Conservation (phyloP, 495 filamentous ascomycete genomes). For the Neurospora sp. region DNA sequence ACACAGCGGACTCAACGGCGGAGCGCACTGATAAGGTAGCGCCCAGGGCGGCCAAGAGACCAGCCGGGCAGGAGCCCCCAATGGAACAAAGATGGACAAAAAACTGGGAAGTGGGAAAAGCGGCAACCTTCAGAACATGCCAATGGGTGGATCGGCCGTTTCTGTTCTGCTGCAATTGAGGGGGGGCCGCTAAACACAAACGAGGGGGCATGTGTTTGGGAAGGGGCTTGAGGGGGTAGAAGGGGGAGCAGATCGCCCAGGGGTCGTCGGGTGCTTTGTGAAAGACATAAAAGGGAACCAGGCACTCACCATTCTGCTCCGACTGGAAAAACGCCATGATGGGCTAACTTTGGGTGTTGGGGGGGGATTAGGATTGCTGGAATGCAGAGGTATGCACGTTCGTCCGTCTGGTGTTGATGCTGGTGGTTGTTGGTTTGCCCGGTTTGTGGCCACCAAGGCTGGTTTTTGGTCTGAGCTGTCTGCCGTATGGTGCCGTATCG, state of each 20-base stretch:
- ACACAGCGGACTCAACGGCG: conserved; percentile 32
- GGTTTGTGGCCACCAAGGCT: conserved; percentile 1
- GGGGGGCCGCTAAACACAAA: conserved; percentile 2
- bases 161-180: conserved; percentile 9
- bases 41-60: background rate
- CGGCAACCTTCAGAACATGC: conserved; percentile 10
- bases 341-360: conserved; percentile 5
- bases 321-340: conserved; percentile 22
- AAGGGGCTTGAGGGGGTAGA: background rate
- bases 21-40: conserved; percentile 21
- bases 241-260: conserved; percentile 2
- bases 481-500: conserved; percentile 2
- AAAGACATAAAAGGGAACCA: conserved; percentile 5
- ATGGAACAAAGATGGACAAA: conserved; percentile 7
- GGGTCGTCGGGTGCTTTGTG: conserved; percentile 1
- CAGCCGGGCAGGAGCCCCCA: conserved; percentile 8
- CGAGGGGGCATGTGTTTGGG: background rate
- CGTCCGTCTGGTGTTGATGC: background rate
- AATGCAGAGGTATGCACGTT: conserved; percentile 1
- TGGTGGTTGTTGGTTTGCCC: background rate
- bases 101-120: conserved; percentile 24
- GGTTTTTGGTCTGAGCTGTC: background rate
- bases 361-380: background rate
- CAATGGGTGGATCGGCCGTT: conserved; percentile 10
- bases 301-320: conserved; percentile 23